Percentiles rank a stretch among this genome's conserved stretches.
Conservation (phyloP, 371 early-diverging fungal species). For the Phascolomyces articulosus region DNA sequence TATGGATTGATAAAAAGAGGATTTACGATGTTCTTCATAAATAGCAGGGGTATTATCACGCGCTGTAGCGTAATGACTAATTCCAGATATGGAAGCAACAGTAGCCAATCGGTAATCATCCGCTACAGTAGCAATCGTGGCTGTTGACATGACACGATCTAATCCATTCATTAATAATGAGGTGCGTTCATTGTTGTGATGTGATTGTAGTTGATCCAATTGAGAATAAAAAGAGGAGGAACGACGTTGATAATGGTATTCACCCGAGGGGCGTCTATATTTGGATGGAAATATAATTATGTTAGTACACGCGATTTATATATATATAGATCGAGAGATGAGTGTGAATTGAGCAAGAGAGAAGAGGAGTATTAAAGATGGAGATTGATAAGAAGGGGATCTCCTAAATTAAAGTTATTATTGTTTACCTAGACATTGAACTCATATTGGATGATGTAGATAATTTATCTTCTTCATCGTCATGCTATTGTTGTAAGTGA, state of each 20-base stretch:
- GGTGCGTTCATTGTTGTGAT: slow-evolving; percentile 15
- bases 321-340: too few species aligned
- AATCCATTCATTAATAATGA: slow-evolving; percentile 29
- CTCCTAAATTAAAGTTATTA: too few species aligned
- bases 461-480: slow-evolving; percentile 38
- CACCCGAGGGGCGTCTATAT: slow-evolving; percentile 1
- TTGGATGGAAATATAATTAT: neutral
- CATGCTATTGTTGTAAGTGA: slow-evolving; percentile 12
- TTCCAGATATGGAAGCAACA: neutral
- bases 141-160: slow-evolving; percentile 31
- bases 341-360: too few species aligned
- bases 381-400: neutral
- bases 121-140: slow-evolving; percentile 38
- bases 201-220: neutral
- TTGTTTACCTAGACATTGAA: slow-evolving; percentile 18
- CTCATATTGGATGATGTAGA: slow-evolving; percentile 25
- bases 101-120: slow-evolving; percentile 30
- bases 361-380: neutral
- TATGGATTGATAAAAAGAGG: slow-evolving; percentile 52
- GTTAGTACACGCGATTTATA: neutral
- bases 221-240: slow-evolving; percentile 1
- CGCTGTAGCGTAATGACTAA: neutral
- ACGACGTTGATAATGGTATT: slow-evolving; percentile 5
- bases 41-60: neutral
- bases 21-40: slow-evolving; percentile 26